These are phyloP conservation scores for Alternaria arbusti DNA, from an alignment of 2,329 filamentous ascomycete genomes.

Conservation along the genomic window DNA sequence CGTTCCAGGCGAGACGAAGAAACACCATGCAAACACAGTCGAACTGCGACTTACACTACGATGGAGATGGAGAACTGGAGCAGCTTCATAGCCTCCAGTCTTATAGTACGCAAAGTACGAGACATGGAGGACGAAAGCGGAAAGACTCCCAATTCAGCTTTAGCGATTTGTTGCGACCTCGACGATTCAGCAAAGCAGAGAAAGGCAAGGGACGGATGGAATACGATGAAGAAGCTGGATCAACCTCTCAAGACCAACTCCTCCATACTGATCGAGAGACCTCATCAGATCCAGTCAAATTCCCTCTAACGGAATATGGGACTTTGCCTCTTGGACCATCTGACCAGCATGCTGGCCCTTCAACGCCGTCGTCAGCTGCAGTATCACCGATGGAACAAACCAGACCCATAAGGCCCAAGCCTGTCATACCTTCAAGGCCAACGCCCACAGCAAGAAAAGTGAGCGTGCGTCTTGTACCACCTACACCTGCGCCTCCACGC, in stretches of 20 bases:
- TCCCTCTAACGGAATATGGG: not conserved
- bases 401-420: not conserved
- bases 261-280: not conserved
- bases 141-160: constrained; percentile 9
- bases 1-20: not conserved
- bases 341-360: not conserved
- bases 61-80: not conserved
- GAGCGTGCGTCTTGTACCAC: not conserved
- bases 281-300: not conserved
- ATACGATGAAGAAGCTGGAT: not conserved
- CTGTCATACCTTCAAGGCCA: not conserved
- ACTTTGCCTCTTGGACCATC: not conserved
- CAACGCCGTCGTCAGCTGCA: not conserved
- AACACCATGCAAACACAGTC: not conserved
- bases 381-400: not conserved
- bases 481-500: not conserved
- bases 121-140: not conserved
- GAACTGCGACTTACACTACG: not conserved
- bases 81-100: not conserved
- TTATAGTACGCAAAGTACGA: not conserved
- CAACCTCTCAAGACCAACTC: not conserved
- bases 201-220: constrained; percentile 8
- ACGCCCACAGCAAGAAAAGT: not conserved
- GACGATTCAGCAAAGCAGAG: constrained; percentile 3
- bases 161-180: not conserved